Base-by-base conservation (phyloP, 345 rosid genomes). In the Excoecaria agallocha region DNA sequence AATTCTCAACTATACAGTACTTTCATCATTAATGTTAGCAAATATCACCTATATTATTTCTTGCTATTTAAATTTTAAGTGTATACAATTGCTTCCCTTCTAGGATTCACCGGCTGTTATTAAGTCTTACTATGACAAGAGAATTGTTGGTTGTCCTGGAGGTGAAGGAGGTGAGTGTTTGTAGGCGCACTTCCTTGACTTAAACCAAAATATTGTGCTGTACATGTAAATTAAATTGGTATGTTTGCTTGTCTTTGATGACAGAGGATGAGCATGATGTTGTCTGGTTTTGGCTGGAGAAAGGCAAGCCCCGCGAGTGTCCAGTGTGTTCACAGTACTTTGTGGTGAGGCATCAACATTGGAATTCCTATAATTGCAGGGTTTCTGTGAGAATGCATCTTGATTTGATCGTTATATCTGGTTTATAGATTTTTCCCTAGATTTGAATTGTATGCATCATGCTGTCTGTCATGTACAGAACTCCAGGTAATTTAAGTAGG, bases 261-360 rank as follows among this genome's bases (percentile, higher is more conserved):
- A 73, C 79, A 95, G 99, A 93, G 87, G 97, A 91, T 43, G 97
- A 93, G 78, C 99, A 95, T 73, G 98, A 95, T 70, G 96, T 94
- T 71, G 96, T 93, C 51, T 93, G 98, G 98, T 95, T 95, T 86
- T 91, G 98, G 99, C 86, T 93, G 84, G 87, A 89, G 87, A 91
- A 93, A 81, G 97, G 90, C 85, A 87, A 89, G 85, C 85, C 90
- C 15, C 80, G 82, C 66, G 96, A 92, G 71, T 94, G 99, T 77
- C 92, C 94, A 2, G 97, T 91, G 66, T 93, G 98, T 80, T 48
- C 91, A 7, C 99, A 95, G 80, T 82, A 88, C 83, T 95, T 95
- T 79, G 87, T 85, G 89, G 98, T 78, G 25, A 66, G 76, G 24
- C 48, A 17, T 37, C 54, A 17, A 10, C 8, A n/a, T 25, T 76